Evolutionary conservation across 116 monocot species (phyloP).

Genomic region (Posidonia oceanica): DNA sequence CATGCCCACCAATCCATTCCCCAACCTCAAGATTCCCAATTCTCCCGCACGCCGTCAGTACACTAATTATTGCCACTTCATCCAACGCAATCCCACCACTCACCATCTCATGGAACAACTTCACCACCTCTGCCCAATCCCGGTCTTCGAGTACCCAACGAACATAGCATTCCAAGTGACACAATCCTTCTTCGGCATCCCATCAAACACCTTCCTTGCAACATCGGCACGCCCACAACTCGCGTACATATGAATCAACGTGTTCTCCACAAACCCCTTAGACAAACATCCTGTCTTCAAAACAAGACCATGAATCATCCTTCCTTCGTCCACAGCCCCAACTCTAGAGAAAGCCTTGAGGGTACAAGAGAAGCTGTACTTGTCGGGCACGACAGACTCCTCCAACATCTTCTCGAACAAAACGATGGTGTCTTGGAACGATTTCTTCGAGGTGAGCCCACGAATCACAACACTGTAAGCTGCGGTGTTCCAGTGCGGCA

Average conservation of each 20-base stretch:
- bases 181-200: conserved; percentile 16
- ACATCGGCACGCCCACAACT: conserved; percentile 22
- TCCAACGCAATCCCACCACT: conserved; percentile 24
- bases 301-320: conserved; percentile 22
- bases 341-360: conserved; percentile 42
- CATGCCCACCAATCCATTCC: conserved; percentile 25
- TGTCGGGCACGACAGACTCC: conserved; percentile 20
- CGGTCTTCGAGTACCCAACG: conserved; percentile 49
- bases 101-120: conserved; percentile 36
- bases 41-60: conserved; percentile 55
- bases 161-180: conserved; percentile 65
- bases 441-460: conserved; percentile 22
- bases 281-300: conserved; percentile 13
- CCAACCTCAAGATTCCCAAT: conserved; percentile 36
- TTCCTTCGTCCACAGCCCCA: conserved; percentile 10
- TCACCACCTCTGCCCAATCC: conserved; percentile 29
- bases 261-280: conserved; percentile 42
- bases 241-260: conserved; percentile 59
- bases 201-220: conserved; percentile 36
- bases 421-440: conserved; percentile 18
- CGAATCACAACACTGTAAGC: conserved; percentile 65
- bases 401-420: conserved; percentile 32
- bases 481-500: conserved; percentile 16
- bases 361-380: conserved; percentile 39
- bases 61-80: conserved; percentile 44